Conservation (phyloP, 345 rosid species). For the Linum lewisii region DNA sequence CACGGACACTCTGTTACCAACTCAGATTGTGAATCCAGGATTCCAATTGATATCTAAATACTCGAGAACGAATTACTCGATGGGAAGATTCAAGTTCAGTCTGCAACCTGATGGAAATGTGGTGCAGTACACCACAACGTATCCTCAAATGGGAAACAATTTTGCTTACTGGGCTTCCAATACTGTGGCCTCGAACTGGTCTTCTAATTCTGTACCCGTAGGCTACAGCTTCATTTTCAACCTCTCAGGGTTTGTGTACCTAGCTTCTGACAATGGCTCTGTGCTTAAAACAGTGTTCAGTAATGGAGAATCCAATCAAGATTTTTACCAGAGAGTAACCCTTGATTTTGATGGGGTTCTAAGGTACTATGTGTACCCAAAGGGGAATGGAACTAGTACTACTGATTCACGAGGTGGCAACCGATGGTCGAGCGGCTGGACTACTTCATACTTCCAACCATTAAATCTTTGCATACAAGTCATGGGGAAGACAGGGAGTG, state of each 20-base stretch:
- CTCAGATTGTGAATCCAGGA: constrained; percentile 22
- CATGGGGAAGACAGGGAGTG: constrained; percentile 13
- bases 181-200: neutral
- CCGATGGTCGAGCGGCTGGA: constrained; percentile 28
- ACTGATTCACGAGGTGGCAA: neutral
- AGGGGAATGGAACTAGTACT: neutral
- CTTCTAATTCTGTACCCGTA: too few relatives aligned
- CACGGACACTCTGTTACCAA: constrained; percentile 47
- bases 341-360: constrained; percentile 53
- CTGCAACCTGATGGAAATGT: constrained; percentile 32
- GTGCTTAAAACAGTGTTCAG: constrained; percentile 2
- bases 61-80: constrained; percentile 21
- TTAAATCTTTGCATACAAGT: constrained; percentile 30
- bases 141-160: constrained; percentile 10
- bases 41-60: constrained; percentile 19
- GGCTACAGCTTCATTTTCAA: constrained; percentile 32
- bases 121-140: constrained; percentile 15
- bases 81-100: constrained; percentile 26
- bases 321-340: constrained; percentile 33
- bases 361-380: constrained; percentile 45
- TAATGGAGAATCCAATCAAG: constrained; percentile 1
- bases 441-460: constrained; percentile 16
- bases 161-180: constrained; percentile 23
- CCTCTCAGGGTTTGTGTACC: constrained; percentile 34
- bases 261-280: constrained; percentile 20